Base-by-base conservation (phyloP, 1,284 basidiomycete genomes). In the Ceratobasidium sp. region DNA sequence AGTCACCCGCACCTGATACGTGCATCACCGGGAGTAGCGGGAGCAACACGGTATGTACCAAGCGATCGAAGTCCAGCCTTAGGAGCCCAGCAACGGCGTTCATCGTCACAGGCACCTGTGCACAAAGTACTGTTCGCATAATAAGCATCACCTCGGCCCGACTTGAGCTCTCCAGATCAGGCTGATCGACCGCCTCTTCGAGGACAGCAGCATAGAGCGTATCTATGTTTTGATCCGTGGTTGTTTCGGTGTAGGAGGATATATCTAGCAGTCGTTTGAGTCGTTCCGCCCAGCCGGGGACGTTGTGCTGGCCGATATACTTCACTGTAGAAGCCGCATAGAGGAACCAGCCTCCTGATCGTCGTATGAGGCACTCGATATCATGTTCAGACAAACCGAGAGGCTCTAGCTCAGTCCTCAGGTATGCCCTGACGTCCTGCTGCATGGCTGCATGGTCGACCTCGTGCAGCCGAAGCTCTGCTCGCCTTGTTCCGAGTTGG, bases 181-280 rank as follows among this genome's bases (percentile, higher is more conserved):
- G 14, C 37, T 34, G 16, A 75, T 27, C 13, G n/a, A 68, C 34
- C 1, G 64, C 37, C 3, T 14, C 34, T 43, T 74, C 71, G 2
- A n/a, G n/a, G n/a, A n/a, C n/a, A n/a, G n/a, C n/a, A n/a, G n/a
- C n/a, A n/a, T n/a, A n/a, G n/a, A n/a, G 27, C 0, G 7, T 4
- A 27, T 74, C 73, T 2, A 74, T 37, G 13, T 48, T 58, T 27
- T 27, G 34, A 34, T 46, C 11, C 37, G 3, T 16, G 9, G n/a
- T 49, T 7, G 14, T 27, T 3, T 22, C 34, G 14, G 41, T 41
- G 27, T 22, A 16, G 16, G 53, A 46, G 1, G 24, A 19, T 4
- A 7, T 27, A 7, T 58, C 54, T 6, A 16, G 16, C 8, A 58
- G 22, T 7, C 9, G 4, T 7, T 41, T 41, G 7, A 41, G 13